Conservation (phyloP, 352 stramenopile genomes). For the Aphanomyces invadans region DNA sequence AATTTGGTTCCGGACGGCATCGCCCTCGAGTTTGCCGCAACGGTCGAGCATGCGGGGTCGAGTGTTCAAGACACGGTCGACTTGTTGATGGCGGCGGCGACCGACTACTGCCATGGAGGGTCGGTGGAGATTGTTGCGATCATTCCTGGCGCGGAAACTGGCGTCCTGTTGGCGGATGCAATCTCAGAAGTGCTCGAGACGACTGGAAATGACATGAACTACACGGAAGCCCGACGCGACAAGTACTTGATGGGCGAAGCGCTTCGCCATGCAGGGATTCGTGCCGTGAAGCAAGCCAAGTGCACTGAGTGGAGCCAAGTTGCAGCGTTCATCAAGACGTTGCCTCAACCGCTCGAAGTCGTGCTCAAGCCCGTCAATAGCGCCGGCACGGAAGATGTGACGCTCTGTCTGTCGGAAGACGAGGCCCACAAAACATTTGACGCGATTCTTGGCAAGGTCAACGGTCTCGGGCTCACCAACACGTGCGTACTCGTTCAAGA, state of each 20-base stretch:
- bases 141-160: constrained; percentile 88
- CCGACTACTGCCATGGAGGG: background rate
- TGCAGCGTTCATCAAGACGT: constrained; percentile 54
- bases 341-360: constrained; percentile 66
- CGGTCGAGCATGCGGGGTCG: constrained; percentile 56
- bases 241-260: constrained; percentile 87
- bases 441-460: constrained; percentile 78
- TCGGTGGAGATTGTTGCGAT: constrained; percentile 60
- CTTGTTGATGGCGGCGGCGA: background rate
- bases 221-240: constrained; percentile 58
- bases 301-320: constrained; percentile 67
- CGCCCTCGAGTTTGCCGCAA: constrained; percentile 67
- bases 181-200: constrained; percentile 82
- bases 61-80: constrained; percentile 24
- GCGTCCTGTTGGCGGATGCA: constrained; percentile 87
- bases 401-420: constrained; percentile 70
- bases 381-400: constrained; percentile 64
- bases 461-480: constrained; percentile 81
- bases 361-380: constrained; percentile 88
- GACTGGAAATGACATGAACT: constrained; percentile 71
- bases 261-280: constrained; percentile 63
- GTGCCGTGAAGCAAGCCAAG: constrained; percentile 87
- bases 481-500: constrained; percentile 86
- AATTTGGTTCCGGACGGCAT: constrained; percentile 70
- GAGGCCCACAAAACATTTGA: constrained; percentile 75